Evolutionary conservation across 139 green algal genomes (phyloP), one percentile per base, ranked within the genome.

Genomic region (Tetratostichococcus sp.): DNA sequence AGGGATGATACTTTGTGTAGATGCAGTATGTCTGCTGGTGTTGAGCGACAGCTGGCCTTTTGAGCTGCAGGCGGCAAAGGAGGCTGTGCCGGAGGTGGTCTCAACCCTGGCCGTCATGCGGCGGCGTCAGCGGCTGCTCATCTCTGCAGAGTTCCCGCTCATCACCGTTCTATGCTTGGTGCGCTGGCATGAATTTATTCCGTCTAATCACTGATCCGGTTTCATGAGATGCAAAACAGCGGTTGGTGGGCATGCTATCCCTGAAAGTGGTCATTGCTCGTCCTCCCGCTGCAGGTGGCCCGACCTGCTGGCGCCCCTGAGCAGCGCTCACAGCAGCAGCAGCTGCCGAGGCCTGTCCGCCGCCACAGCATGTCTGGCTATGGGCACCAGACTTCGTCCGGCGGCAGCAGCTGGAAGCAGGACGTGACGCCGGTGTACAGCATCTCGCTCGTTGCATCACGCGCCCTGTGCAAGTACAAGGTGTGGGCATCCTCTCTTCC

Each of bases 351-450:
- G 80, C 85, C 30, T 70, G 81, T 33, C 82, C 58, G 21, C 67
- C 22, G 28, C 26, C 21, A 33, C 26, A 30, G 28, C 50, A n/a
- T 67, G 32, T 50, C 39, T 66, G 71, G 62, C 30, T 69, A 0
- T 88, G 82, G 84, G 78, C 71, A 75, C 26, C 77, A 78, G 34
- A 72, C 82, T 1, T 43, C 71, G 30, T 35, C 76, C 21, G 72
- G 67, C 22, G 78, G 86, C 67, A 81, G 71, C 75, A 30, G 77
- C 2, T 89, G 84, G 84, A 74, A 70, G 28, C 78, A 81, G 35
- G 81, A 71, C 77, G 34, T 89, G 34, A 73, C 80, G 0, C 84
- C 83, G 1, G 72, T 89, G 6, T 89, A 89, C 59, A 72, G 76
- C 69, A 69, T 88, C 16, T 70, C 73, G 1, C 31, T 89, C 30